These are phyloP conservation scores for Acanthamoeba rhysodes DNA, from an alignment of 208 protist species.

Conservation along the genomic window DNA sequence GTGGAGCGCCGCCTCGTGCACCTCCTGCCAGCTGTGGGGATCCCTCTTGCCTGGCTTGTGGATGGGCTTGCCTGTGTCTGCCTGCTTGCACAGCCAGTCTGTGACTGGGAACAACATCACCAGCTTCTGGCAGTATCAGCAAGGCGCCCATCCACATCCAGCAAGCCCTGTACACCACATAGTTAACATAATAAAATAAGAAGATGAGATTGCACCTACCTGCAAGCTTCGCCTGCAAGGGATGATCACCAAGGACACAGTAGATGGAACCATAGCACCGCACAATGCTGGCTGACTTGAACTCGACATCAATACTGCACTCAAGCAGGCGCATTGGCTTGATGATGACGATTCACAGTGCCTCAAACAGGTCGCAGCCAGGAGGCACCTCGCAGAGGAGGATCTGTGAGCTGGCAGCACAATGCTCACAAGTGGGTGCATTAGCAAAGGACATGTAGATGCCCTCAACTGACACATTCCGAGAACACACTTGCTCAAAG, in stretches of 20 bases:
- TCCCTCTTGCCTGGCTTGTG: neutral
- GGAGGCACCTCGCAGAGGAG: neutral
- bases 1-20: neutral
- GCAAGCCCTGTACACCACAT: neutral
- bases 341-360: neutral
- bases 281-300: no score
- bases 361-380: neutral
- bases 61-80: neutral
- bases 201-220: neutral
- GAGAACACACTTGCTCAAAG: neutral
- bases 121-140: neutral
- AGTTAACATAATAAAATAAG: neutral
- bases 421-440: neutral
- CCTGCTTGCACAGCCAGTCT: neutral
- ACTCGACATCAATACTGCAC: neutral
- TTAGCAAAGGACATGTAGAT: conserved; percentile 31
- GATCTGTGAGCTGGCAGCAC: neutral
- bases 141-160: neutral
- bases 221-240: neutral
- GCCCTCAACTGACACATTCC: neutral
- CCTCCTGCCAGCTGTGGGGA: neutral
- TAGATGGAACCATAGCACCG: no score
- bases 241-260: neutral
- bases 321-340: neutral
- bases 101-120: neutral